These are phyloP conservation scores for Microbotryum silenes-acaulis DNA, from an alignment of 1,284 basidiomycete species.

Conservation along the genomic window DNA sequence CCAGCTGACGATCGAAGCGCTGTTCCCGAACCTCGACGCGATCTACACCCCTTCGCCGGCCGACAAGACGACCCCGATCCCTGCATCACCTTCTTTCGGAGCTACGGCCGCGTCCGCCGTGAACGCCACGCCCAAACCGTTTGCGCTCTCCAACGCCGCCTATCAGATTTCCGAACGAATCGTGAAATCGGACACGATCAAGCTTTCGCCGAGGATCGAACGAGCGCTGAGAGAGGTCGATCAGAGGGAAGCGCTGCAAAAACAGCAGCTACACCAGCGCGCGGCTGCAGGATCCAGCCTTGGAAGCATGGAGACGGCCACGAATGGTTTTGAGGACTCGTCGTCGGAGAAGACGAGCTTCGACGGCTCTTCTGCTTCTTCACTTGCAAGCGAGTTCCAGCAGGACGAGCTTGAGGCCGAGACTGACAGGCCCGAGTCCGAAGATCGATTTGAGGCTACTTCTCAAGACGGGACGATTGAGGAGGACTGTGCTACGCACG, in stretches of 20 bases:
- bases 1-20: conserved; percentile 9
- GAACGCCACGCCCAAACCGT: conserved; percentile 5
- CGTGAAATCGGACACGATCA: not conserved
- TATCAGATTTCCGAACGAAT: not conserved
- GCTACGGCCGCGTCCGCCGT: not conserved
- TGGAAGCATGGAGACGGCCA: not conserved
- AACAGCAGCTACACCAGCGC: not conserved
- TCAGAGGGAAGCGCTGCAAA: conserved; percentile 6
- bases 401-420: not conserved
- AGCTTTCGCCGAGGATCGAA: conserved; percentile 21
- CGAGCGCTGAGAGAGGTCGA: conserved; percentile 15
- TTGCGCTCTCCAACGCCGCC: conserved; percentile 22
- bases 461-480: too few species aligned
- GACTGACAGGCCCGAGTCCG: not conserved
- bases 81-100: not conserved
- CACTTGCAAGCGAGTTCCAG: not conserved
- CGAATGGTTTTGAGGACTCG: not conserved
- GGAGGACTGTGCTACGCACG: too few species aligned
- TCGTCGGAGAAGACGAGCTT: not conserved
- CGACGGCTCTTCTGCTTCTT: not conserved
- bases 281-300: not conserved
- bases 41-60: not conserved
- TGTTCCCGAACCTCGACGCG: conserved; percentile 9
- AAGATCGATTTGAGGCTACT: not conserved
- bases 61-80: not conserved